These are phyloP conservation scores for Acanthochlamys bracteata DNA, from an alignment of 106 monocot species.

Conservation along the genomic window DNA sequence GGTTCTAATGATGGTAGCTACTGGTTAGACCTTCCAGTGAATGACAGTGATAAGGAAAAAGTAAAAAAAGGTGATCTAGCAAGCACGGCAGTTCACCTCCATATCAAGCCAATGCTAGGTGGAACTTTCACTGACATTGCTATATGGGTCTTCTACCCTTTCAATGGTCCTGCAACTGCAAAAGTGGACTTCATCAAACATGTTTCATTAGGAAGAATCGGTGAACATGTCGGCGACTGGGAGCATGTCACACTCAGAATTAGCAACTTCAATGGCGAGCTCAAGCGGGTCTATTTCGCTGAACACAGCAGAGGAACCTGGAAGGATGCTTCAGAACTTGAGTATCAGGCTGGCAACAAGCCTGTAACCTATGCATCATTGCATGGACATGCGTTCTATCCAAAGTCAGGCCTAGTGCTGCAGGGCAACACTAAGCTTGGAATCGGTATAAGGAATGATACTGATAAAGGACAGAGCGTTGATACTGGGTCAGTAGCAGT, in stretches of 20 bases:
- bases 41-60: conserved; percentile 11
- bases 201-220: conserved; percentile 37
- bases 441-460: conserved; percentile 65
- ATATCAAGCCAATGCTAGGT: conserved; percentile 64
- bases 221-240: conserved; percentile 90
- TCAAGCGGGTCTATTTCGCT: conserved; percentile 53
- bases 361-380: conserved; percentile 49
- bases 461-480: conserved; percentile 32
- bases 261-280: conserved; percentile 64
- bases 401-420: conserved; percentile 42
- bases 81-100: conserved; percentile 40
- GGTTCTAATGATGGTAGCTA: conserved; percentile 54
- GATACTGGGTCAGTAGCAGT: conserved; percentile 31
- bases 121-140: conserved; percentile 65
- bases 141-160: conserved; percentile 79
- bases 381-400: conserved; percentile 65
- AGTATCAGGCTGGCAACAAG: conserved; percentile 34
- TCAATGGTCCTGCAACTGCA: conserved; percentile 63
- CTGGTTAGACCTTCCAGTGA: conserved; percentile 73
- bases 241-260: conserved; percentile 77
- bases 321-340: conserved; percentile 43
- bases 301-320: conserved; percentile 61
- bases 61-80: conserved; percentile 48
- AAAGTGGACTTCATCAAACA: conserved; percentile 33
- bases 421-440: conserved; percentile 35